phyloP scores from a whole-genome alignment of 768 basidiomycete genomes.

The Heimioporus sp. region DNA sequence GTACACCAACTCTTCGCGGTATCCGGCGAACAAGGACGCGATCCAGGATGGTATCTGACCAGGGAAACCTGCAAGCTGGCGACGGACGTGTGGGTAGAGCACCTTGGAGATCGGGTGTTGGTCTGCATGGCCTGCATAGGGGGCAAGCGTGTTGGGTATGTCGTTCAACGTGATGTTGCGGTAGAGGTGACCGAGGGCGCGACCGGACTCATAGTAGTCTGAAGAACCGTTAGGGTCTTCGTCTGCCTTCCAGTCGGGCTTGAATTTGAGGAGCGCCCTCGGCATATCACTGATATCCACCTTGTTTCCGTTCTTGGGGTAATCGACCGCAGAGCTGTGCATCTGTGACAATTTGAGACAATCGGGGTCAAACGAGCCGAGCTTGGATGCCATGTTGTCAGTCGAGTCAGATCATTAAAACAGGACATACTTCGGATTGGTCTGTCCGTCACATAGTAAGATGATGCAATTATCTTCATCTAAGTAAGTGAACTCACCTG shows the following conservation, averaged over 20 bases:
- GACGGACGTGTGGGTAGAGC: conserved; percentile 21
- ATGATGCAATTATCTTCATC: neutral
- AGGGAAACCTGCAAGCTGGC: conserved; percentile 13
- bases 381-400: conserved; percentile 32
- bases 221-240: conserved; percentile 49
- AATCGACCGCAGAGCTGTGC: conserved; percentile 69
- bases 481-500: conserved; percentile 43
- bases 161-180: conserved; percentile 55
- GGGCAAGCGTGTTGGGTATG: conserved; percentile 16
- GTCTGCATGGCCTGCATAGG: conserved; percentile 12
- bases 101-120: conserved; percentile 31
- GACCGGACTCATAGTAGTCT: conserved; percentile 69
- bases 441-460: conserved; percentile 39
- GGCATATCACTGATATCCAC: conserved; percentile 58
- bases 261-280: conserved; percentile 26
- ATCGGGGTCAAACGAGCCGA: conserved; percentile 55
- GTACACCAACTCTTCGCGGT: conserved; percentile 66
- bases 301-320: conserved; percentile 72
- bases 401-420: neutral
- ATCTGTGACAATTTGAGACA: conserved; percentile 61
- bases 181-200: conserved; percentile 71
- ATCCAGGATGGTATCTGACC: conserved; percentile 6
- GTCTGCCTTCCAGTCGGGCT: conserved; percentile 68
- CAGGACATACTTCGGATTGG: conserved; percentile 58
- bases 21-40: conserved; percentile 31